phyloP scores from a whole-genome alignment of 2,329 filamentous ascomycete genomes.

The Tolypocladium endophyticum region DNA sequence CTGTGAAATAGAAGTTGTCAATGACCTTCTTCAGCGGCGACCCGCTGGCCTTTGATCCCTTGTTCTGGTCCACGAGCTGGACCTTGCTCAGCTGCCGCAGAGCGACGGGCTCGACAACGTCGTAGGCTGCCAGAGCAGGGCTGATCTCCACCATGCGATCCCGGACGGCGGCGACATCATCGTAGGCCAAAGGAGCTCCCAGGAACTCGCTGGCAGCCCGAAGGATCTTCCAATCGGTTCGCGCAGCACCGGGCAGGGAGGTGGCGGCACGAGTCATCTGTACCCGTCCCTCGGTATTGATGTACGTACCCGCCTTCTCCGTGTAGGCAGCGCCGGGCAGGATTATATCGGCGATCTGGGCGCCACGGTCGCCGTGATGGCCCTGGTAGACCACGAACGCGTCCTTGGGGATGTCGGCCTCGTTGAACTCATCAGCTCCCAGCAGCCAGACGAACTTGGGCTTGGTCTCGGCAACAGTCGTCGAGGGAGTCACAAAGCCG shows the following conservation, averaged over 20 bases:
- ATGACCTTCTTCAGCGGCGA: constrained; percentile 73
- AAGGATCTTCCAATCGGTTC: constrained; percentile 99
- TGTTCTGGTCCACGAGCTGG: constrained; percentile 93
- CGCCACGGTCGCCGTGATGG: constrained; percentile 90
- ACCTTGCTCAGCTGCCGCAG: constrained; percentile 75
- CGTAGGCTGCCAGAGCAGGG: constrained; percentile 79
- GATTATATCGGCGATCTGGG: constrained; percentile 85
- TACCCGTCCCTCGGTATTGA: constrained; percentile 95
- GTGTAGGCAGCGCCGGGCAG: constrained; percentile 94
- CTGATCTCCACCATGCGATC: constrained; percentile 95
- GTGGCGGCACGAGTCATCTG: constrained; percentile 90
- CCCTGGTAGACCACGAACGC: constrained; percentile 97
- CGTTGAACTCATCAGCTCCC: constrained; percentile 82
- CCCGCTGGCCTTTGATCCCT: constrained; percentile 66
- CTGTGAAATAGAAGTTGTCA: constrained; percentile 97
- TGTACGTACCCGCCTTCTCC: constrained; percentile 89
- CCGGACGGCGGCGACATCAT: constrained; percentile 78
- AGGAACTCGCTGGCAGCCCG: constrained; percentile 88
- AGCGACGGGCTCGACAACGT: constrained; percentile 75
- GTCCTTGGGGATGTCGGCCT: constrained; percentile 83
- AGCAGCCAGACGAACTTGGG: constrained; percentile 97
- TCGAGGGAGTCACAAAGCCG: constrained; percentile 81
- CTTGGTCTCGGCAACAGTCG: constrained; percentile 69
- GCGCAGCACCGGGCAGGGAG: constrained; percentile 75
- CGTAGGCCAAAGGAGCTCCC: constrained; percentile 77